These are phyloP conservation scores for Ascochyta viciae-villosae DNA, from an alignment of 2,329 filamentous ascomycete species.

Conservation along the genomic window DNA sequence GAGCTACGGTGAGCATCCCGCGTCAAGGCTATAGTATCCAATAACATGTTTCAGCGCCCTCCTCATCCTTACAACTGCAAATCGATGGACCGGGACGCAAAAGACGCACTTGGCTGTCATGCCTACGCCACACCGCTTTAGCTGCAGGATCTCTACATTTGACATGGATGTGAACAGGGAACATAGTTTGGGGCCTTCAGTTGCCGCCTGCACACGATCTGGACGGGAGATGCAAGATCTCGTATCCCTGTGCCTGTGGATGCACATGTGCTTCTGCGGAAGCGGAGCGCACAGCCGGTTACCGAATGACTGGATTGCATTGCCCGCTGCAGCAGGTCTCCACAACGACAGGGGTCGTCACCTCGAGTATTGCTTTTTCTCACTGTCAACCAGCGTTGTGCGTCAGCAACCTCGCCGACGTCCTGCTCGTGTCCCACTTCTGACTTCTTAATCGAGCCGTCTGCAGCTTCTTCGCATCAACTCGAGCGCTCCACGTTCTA, in stretches of 20 bases:
- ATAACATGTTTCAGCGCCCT: conserved; percentile 15
- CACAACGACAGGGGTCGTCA: conserved; percentile 13
- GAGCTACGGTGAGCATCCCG: conserved; percentile 8
- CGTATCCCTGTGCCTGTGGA: conserved; percentile 20
- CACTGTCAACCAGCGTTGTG: conserved; percentile 10
- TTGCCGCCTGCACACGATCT: conserved; percentile 18
- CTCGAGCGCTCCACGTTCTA: conserved; percentile 14
- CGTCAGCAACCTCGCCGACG: conserved; percentile 24
- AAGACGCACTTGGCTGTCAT: conserved; percentile 5
- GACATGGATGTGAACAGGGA: conserved; percentile 5
- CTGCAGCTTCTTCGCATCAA: conserved; percentile 22
- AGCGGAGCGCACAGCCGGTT: conserved; percentile 31
- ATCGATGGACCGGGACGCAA: not conserved
- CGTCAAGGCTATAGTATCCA: conserved; percentile 4
- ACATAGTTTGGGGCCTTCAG: conserved; percentile 13
- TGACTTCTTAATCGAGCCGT: conserved; percentile 17
- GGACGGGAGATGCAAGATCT: conserved; percentile 26
- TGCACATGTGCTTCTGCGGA: conserved; percentile 41
- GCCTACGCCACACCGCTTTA: conserved; percentile 16
- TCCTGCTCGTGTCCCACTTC: conserved; percentile 21
- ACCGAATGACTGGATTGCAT: conserved; percentile 25
- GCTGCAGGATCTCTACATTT: conserved; percentile 21
- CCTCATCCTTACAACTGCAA: conserved; percentile 3
- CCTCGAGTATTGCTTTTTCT: conserved; percentile 21
- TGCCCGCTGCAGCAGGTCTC: conserved; percentile 8